These are phyloP conservation scores for Aspergillus sp. DNA, from an alignment of 2,329 filamentous ascomycete genomes.

Conservation along the genomic window DNA sequence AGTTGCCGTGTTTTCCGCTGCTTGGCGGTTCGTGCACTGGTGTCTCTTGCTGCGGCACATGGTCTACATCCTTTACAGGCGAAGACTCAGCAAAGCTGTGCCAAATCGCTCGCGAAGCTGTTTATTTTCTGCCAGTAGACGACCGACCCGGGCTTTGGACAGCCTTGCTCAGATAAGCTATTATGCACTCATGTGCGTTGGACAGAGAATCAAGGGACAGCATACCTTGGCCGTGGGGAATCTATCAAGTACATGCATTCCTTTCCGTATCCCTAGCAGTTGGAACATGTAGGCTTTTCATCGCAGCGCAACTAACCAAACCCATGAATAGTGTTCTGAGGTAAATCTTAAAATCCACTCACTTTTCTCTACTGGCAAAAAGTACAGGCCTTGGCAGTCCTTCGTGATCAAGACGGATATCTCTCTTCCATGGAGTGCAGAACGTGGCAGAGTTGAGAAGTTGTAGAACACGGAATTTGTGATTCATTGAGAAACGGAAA, in stretches of 20 bases:
- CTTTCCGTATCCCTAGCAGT: constrained; percentile 42
- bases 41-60: neutral
- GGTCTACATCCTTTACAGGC: no score
- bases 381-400: constrained; percentile 11
- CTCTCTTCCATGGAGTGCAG: constrained; percentile 5
- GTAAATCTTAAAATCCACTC: neutral
- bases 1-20: constrained; percentile 2
- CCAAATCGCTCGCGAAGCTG: constrained; percentile 9
- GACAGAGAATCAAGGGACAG: neutral
- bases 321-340: no score
- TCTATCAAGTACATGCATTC: constrained; percentile 40
- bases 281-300: constrained; percentile 6
- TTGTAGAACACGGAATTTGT: no score
- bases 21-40: neutral
- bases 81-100: no score
- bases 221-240: constrained; percentile 20
- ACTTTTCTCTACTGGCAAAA: constrained; percentile 14
- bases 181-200: neutral
- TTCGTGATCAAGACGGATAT: constrained; percentile 4
- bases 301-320: constrained; percentile 2
- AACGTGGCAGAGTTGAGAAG: no score
- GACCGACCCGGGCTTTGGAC: constrained; percentile 10
- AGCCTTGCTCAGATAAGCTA: neutral
- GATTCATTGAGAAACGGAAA: no score
- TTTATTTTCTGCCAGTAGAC: constrained; percentile 13